Conservation (phyloP, 352 stramenopile genomes). For the Lagenidium giganteum region DNA sequence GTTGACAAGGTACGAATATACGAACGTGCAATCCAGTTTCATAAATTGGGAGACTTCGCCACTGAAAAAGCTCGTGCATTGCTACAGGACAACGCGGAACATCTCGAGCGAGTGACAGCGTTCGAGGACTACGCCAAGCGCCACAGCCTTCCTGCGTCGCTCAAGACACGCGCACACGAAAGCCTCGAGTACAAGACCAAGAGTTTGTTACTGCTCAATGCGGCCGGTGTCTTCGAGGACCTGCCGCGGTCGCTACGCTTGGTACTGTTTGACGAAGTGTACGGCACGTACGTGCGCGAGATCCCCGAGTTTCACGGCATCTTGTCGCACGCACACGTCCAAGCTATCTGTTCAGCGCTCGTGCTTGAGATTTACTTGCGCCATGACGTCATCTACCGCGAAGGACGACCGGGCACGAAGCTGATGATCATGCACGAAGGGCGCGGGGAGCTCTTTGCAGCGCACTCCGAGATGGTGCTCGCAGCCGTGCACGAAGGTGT, state of each 20-base stretch:
- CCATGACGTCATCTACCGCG: slow-evolving; percentile 53
- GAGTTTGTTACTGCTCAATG: slow-evolving; percentile 35
- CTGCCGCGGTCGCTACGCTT: slow-evolving; percentile 31
- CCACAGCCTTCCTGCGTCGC: slow-evolving; percentile 26
- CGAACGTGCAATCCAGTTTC: too few relatives aligned
- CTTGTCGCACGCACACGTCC: slow-evolving; percentile 36
- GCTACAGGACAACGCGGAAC: slow-evolving; percentile 50
- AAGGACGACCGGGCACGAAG: slow-evolving; percentile 28
- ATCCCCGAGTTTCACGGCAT: slow-evolving; percentile 31
- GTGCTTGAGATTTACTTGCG: slow-evolving; percentile 66
- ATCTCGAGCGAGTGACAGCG: slow-evolving; percentile 40
- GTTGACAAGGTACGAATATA: too few relatives aligned
- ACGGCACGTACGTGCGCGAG: slow-evolving; percentile 23
- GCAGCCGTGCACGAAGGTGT: too few relatives aligned
- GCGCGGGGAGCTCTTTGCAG: slow-evolving; percentile 38
- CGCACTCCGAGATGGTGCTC: too few relatives aligned
- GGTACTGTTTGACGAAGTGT: slow-evolving; percentile 55
- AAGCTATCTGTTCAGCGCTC: slow-evolving; percentile 40
- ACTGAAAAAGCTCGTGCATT: too few relatives aligned
- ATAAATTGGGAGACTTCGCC: too few relatives aligned
- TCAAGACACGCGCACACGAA: slow-evolving; percentile 43
- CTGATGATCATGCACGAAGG: slow-evolving; percentile 52
- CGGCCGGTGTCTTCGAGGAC: slow-evolving; percentile 34
- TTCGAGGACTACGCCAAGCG: slow-evolving; percentile 72
- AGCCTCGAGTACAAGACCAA: slow-evolving; percentile 51